These are phyloP conservation scores for Annulohypoxylon nitens DNA, from an alignment of 495 filamentous ascomycete genomes.

Conservation along the genomic window DNA sequence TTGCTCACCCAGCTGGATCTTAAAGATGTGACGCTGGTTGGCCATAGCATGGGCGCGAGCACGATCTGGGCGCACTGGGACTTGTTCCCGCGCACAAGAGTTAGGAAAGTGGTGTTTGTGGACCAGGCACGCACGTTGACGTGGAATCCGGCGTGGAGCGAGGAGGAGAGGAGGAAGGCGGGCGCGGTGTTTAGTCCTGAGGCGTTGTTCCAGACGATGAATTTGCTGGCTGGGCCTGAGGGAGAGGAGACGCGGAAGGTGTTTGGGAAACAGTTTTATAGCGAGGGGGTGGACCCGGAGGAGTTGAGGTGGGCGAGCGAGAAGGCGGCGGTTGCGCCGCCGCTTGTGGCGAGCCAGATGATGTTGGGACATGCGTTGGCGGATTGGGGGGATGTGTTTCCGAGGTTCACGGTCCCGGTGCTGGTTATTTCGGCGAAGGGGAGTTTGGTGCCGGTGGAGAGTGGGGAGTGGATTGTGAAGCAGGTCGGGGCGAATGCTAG, in stretches of 20 bases:
- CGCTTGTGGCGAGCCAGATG: conserved; percentile 25
- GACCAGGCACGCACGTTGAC: conserved; percentile 37
- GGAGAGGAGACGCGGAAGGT: conserved; percentile 6
- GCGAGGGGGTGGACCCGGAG: conserved; percentile 12
- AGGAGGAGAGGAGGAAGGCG: conserved; percentile 18
- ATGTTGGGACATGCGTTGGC: conserved; percentile 18
- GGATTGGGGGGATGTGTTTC: conserved; percentile 40
- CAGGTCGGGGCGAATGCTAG: conserved; percentile 23
- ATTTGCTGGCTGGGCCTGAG: conserved; percentile 20
- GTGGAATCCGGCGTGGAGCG: conserved; percentile 32
- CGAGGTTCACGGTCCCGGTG: conserved; percentile 39
- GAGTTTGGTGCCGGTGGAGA: conserved; percentile 15
- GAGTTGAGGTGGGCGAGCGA: conserved; percentile 35
- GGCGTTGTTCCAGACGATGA: conserved; percentile 16
- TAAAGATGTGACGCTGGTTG: conserved; percentile 25
- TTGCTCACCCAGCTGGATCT: conserved; percentile 38
- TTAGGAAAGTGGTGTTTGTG: conserved; percentile 38
- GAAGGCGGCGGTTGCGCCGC: conserved; percentile 26
- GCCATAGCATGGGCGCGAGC: conserved; percentile 39
- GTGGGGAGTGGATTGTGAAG: conserved; percentile 28
- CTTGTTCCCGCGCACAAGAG: conserved; percentile 32
- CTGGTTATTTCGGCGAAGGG: conserved; percentile 25
- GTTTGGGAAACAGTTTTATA: conserved; percentile 29
- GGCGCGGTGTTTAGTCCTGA: conserved; percentile 14
- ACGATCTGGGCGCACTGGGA: conserved; percentile 46